Evolutionary conservation across 2,329 filamentous ascomycete species (phyloP), one percentile per base, ranked within the genome.

Genomic region (Pseudocercospora pini-densiflorae): DNA sequence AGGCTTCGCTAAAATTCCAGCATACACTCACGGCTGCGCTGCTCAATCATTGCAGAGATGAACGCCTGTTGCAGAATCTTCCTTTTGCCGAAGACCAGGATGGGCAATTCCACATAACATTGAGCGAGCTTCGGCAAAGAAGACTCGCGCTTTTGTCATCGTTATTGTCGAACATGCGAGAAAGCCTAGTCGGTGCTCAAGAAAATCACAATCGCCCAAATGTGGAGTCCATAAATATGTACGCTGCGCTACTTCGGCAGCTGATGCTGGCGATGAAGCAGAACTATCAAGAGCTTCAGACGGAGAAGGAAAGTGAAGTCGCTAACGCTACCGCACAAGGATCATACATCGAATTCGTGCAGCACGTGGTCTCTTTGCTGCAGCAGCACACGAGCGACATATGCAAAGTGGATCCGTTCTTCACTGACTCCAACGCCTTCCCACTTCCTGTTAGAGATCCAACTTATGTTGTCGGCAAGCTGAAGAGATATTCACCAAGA

Each of bases 381-480:
- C 88, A 90, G 71, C 86, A 90, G 70, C 84, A 89, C 69, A 85
- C 85, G 0, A 80, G 82, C 33, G 85, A 88, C 19, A 87, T 89
- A 33, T 84, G 82, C 68, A 80, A 82, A 0, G 80, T 89, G 16
- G 83, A 88, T 62, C 75, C 79, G 0, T 89, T 88, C 79, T 89
- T 89, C 75, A 88, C 84, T 1, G 84, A 89, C 69, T 87, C 87
- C 1, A 78, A 81, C 1, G 81, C 83, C 0, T 90, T 90, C 73
- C 88, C 88, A 2, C 78, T 89, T 4, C 88, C 88, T 5, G 81
- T 82, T 2, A 80, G 78, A 1, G 88, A 90, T 72, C 88, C 88
- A 1, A 85, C 82, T 0, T 90, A 90, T 73, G 86, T 90, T 24
- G 84, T 89, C 4, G 87, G 86, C 8, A 84, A 84, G 64, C 78